Base-by-base conservation (phyloP, 2,329 filamentous ascomycete genomes). In the Phialophora macrospora region DNA sequence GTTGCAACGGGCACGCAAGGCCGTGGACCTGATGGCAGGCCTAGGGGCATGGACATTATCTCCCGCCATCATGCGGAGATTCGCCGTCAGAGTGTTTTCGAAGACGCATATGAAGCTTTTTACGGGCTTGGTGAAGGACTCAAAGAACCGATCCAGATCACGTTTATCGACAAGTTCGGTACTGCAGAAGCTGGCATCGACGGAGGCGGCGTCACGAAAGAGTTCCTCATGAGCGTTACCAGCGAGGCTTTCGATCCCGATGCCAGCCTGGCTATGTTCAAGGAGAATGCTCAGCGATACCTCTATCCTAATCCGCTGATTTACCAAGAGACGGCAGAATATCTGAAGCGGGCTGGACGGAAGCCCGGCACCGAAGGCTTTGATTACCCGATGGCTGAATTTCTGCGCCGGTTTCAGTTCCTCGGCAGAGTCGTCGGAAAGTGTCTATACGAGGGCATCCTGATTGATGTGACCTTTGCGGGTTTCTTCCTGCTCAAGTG, bases 401-500 rank as follows among this genome's bases (percentile, higher is more conserved):
- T 95, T 17, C 81, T 95, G 4, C 86, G 85, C 68, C 87, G 88
- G 14, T 98, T 92, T 74, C 93, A 98, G 74, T 99, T 99, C 71
- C 82, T 98, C 0, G 95, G 95, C 1, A 90, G 95, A 3, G 87
- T 99, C 30, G 89, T 99, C 28, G 95, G 95, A 11, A 99, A 99
- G 76, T 99, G 95, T 78, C 83, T 99, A 74, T 99, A 99, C 75
- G 95, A 99, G 79, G 93, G 93, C 0, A 98, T 99, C 52, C 84
- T 99, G 2, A 89, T 98, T 55, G 93, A 99, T 77, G 89, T 97
- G 66, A 88, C 88, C 58, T 99, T 99, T 80, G 93, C 94, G 0
- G 89, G 91, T 0, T 99, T 99, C 80, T 99, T 99, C 79, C 85
- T 99, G 6, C 85, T 97, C 66, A 97, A 98, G 76, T 99, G 95